phyloP scores from a whole-genome alignment of 352 stramenopile species.

The Globisporangium middletonii region DNA sequence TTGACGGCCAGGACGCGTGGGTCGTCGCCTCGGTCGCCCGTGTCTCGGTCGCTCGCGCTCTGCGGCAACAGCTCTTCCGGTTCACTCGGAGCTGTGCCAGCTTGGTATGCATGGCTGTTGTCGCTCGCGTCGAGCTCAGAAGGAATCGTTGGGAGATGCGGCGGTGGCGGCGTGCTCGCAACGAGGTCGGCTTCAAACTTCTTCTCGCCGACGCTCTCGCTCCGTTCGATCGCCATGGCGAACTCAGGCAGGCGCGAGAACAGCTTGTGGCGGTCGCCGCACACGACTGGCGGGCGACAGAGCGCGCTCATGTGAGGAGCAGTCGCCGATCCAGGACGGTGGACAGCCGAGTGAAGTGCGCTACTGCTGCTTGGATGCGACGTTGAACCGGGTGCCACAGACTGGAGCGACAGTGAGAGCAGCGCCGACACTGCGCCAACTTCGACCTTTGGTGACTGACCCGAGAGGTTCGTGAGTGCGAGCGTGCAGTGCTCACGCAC shows the following conservation, averaged over 20 bases:
- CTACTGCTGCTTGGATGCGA: too few species aligned
- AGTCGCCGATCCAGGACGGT: constrained; percentile 4
- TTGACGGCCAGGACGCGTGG: constrained; percentile 6
- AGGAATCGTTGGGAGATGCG: constrained; percentile 41
- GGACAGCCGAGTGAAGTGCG: background rate
- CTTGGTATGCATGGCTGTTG: background rate
- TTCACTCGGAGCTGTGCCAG: background rate
- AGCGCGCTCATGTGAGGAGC: constrained; percentile 6
- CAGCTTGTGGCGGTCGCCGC: constrained; percentile 37
- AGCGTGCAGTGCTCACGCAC: constrained; percentile 66
- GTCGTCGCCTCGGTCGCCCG: background rate
- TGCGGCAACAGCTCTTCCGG: constrained; percentile 7
- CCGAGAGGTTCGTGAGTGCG: constrained; percentile 65
- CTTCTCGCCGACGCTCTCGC: constrained; percentile 13
- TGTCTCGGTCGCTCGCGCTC: background rate
- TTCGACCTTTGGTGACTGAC: constrained; percentile 62
- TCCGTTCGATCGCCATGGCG: constrained; percentile 8
- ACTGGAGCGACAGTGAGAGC: constrained; percentile 40
- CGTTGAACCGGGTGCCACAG: constrained; percentile 1
- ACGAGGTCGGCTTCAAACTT: constrained; percentile 53
- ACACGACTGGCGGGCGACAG: constrained; percentile 35
- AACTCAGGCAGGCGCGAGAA: constrained; percentile 33
- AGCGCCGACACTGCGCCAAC: constrained; percentile 55
- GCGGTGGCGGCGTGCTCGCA: constrained; percentile 45
- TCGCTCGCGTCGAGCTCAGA: constrained; percentile 20